These are phyloP conservation scores for Aschersonia sp. DNA, from an alignment of 2,329 filamentous ascomycete species.

Conservation along the genomic window DNA sequence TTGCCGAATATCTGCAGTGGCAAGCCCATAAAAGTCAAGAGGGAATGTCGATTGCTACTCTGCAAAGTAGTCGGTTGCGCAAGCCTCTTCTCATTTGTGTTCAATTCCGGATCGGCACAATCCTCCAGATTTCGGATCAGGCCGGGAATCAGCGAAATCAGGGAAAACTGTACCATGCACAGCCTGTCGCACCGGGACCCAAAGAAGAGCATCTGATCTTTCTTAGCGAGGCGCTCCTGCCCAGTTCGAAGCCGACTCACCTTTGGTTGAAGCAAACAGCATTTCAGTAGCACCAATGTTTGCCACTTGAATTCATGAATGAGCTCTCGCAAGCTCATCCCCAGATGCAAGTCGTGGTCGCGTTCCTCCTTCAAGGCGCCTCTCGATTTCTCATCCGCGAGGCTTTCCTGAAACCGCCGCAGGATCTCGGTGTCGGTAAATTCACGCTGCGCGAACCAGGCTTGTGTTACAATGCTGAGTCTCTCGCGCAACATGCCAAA, in stretches of 20 bases:
- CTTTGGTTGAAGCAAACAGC: constrained; percentile 86
- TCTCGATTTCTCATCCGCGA: constrained; percentile 51
- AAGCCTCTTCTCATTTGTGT: constrained; percentile 63
- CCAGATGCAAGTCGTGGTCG: constrained; percentile 75
- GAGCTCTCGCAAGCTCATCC: constrained; percentile 76
- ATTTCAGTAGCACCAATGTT: constrained; percentile 87
- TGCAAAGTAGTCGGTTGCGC: constrained; percentile 70
- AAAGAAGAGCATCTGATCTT: constrained; percentile 82
- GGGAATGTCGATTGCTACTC: constrained; percentile 80
- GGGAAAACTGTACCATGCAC: constrained; percentile 97
- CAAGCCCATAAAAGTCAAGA: constrained; percentile 87
- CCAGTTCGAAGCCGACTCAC: constrained; percentile 26
- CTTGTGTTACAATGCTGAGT: constrained; percentile 76
- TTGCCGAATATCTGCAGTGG: constrained; percentile 92
- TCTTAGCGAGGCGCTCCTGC: not conserved
- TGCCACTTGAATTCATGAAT: constrained; percentile 92
- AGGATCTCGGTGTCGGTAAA: constrained; percentile 88
- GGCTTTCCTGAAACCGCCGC: constrained; percentile 76
- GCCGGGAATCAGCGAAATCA: constrained; percentile 88
- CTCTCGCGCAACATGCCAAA: constrained; percentile 87
- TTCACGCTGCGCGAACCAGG: constrained; percentile 91
- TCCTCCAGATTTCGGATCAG: constrained; percentile 86
- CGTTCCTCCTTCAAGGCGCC: constrained; percentile 47
- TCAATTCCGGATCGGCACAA: constrained; percentile 84
- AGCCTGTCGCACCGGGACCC: constrained; percentile 88